Base-by-base conservation (phyloP, 2,329 filamentous ascomycete species). In the Neopestalotiopsis clavispora region DNA sequence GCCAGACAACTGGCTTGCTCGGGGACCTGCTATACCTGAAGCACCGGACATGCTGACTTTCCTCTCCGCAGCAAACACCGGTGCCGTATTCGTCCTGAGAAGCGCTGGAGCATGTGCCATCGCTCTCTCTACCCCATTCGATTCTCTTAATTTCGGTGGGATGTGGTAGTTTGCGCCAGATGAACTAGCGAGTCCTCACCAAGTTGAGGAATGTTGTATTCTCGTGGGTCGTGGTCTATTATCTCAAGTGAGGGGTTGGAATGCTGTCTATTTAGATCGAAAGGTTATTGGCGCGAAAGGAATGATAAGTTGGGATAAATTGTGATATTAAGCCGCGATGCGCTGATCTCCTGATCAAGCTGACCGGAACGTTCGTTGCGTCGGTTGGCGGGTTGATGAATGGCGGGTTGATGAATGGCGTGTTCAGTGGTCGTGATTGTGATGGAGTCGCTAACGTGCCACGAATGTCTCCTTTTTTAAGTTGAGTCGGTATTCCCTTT, bases 1-100 rank as follows among this genome's bases (percentile, higher is more conserved):
- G 79, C 88, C 88, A 68, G 89, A 90, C 71, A 91, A 83, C 81
- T 90, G 88, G 79, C 89, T 91, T 70, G 84, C 84, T 77, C 89
- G 84, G 71, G 85, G 82, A 74, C 82, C 82, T 78, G 81, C 87
- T 84, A 88, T 87, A 71, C 78, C 83, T 78, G 79, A 82, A 75
- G 59, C 57, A 34, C n/a, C 57, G n/a, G 79, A 81, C 69, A 80
- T 79, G 71, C 83, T 78, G 73, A 82, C 80, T 76, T 84, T 84
- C 74, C 83, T 78, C 74, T 81, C 82, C 75, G 83, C 78, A 75
- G 84, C 80, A 76, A 88, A 88, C 77, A 84, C 81, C 76, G 87
- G 85, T 74, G 85, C 83, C 76, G 87, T 89, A 75, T 87, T 87
- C 75, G 84, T 88, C 86, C 87, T 84, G 75, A 88, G 78, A 73